Evolutionary conservation across 1,284 basidiomycete genomes (phyloP), one percentile per base, ranked within the genome.

Genomic region (Naganishia albida): DNA sequence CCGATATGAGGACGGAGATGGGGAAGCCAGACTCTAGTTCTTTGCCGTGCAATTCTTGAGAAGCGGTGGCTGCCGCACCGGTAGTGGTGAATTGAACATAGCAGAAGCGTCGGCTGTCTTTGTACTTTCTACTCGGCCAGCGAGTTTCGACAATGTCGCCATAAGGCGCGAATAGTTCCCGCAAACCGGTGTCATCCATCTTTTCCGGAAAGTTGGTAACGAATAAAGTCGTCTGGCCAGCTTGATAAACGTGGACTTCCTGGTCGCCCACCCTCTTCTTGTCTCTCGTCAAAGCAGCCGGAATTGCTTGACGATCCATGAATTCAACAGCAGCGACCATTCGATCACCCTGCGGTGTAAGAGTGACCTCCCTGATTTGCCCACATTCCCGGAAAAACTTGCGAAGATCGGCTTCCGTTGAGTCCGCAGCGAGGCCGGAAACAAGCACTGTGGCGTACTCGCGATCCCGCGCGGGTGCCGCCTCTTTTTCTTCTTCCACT

Each of bases 61-160:
- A 89, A 8, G 83, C 83, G 74, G 90, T 82, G 0, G 95, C 93
- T 1, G 88, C 83, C 12, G 81, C 76, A 88, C 91, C 91, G 0
- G 91, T 89, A 25, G 86, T 87, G 0, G 88, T 88, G 75, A 85
- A 97, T 70, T 97, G 94, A 1, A 99, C 83, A 75, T 99, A 99
- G 75, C 91, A 95, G 78, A 99, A 99, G 15, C 96, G 84, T 28
- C 96, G 83, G 1, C 88, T 88, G 62, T 83, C 86, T 76, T 92
- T 93, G 81, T 92, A 95, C 75, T 95, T 94, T 75, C 94, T 94
- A 80, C 93, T 96, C 7, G 96, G 96, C 96, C 95, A 99, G 20
- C 96, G 88, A 15, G 94, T 90, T 70, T 96, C 93, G 67, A 99
- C 91, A 57, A 99, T 85, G 6, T 83, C 84, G 1, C 96, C 96